Base-by-base conservation (phyloP, 768 basidiomycete species). In the Rhodotorula sphaerocarpa region DNA sequence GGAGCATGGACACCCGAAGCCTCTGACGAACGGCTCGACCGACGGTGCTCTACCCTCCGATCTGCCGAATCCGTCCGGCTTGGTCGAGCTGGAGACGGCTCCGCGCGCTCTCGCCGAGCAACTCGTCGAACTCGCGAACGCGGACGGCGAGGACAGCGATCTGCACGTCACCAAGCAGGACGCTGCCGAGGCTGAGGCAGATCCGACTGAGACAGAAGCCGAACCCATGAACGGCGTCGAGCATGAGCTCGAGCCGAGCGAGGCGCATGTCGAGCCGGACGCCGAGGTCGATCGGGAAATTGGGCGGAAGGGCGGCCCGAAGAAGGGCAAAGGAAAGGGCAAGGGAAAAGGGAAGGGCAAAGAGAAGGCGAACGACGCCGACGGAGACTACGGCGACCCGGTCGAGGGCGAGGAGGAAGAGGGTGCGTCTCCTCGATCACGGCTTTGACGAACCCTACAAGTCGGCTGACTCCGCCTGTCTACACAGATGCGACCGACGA, bases 151-250 rank as follows among this genome's bases (percentile, higher is more conserved):
- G 11, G 43, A 42, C 30, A 16, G 16, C 10, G 16, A 39, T 16
- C 36, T 16, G 36, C 45, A 7, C 27, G 5, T 28, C n/a, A 27
- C 31, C 16, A 18, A 5, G 25, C 11, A 27, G 9, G 16, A 47
- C 11, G 46, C 7, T 16, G 14, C 12, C 50, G 53, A 42, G 18
- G 51, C 34, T 2, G 51, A 51, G 23, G 50, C 18, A 12, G 34
- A 23, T 0, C 33, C 23, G 14, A 12, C 21, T 0, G 50, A 5
- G 33, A 9, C 11, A 21, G 50, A n/a, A 0, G n/a, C 12, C 7
- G 34, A 50, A 3, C 48, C 31, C 20, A 21, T 39, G 34, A 42
- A 57, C n/a, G 65, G 86, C 57, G 78, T 80, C 16, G 89, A 90
- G 64, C 76, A 88, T 57, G 86, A 88, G 36, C 36, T 16, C 10